These are phyloP conservation scores for Fusarium zealandicum DNA, from an alignment of 2,329 filamentous ascomycete genomes.

Conservation along the genomic window DNA sequence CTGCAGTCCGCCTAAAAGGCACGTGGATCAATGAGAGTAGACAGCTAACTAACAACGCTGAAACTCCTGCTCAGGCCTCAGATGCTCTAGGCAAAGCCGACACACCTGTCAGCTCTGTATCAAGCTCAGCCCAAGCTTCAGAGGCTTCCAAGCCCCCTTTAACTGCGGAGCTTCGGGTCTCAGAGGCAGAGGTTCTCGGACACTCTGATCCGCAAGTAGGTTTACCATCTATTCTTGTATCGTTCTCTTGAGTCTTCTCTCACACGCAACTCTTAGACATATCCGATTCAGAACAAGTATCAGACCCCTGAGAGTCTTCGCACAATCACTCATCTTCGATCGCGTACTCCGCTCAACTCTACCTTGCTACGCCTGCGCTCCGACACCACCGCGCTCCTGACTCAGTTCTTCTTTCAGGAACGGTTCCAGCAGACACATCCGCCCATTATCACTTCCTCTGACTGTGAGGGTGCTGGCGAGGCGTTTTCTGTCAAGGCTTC, in stretches of 20 bases:
- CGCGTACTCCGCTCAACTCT: slow-evolving; percentile 81
- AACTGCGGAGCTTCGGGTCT: slow-evolving; percentile 51
- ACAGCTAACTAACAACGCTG: slow-evolving; percentile 2
- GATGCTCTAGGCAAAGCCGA: neutral
- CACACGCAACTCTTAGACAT: slow-evolving; percentile 66
- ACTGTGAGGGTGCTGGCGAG: slow-evolving; percentile 96
- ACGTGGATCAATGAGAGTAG: slow-evolving; percentile 63
- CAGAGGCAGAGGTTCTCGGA: slow-evolving; percentile 73
- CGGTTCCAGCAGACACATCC: slow-evolving; percentile 86
- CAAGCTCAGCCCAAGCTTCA: neutral
- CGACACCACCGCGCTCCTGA: slow-evolving; percentile 75
- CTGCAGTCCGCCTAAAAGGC: slow-evolving; percentile 79
- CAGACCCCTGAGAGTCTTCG: slow-evolving; percentile 89
- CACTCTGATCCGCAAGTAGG: slow-evolving; percentile 80
- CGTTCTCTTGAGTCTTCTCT: slow-evolving; percentile 6
- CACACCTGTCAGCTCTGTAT: neutral
- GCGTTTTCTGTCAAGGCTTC: slow-evolving; percentile 76
- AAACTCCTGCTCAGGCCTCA: slow-evolving; percentile 7
- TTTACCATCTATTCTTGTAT: slow-evolving; percentile 7
- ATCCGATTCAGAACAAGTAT: slow-evolving; percentile 96
- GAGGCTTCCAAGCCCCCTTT: too few relatives aligned
- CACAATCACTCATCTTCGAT: slow-evolving; percentile 84
- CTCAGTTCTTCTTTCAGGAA: slow-evolving; percentile 74
- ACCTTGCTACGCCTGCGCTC: slow-evolving; percentile 84
- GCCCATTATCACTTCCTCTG: slow-evolving; percentile 93